Conservation (phyloP, 2,329 filamentous ascomycete species). For the Xylariaceae sp. region DNA sequence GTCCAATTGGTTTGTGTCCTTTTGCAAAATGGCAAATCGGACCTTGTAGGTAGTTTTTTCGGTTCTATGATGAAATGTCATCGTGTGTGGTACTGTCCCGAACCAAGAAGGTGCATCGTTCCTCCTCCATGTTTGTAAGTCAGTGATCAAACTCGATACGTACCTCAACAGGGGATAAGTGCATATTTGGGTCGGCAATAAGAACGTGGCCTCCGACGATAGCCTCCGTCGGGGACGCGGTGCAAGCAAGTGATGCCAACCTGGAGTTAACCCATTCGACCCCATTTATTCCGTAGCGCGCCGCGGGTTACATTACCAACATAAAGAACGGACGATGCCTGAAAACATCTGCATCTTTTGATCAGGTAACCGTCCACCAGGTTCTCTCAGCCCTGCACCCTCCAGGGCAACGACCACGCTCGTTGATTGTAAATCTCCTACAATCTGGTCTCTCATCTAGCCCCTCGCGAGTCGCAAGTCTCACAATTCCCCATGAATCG, state of each 20-base stretch:
- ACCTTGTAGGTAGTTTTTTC: no score
- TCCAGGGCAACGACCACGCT: neutral
- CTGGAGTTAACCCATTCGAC: neutral
- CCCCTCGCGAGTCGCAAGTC: neutral
- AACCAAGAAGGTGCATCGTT: neutral
- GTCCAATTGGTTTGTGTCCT: neutral
- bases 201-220: neutral
- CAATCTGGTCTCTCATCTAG: neutral
- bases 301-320: neutral
- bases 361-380: neutral
- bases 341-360: neutral
- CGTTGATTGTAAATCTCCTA: neutral
- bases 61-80: neutral
- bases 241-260: neutral
- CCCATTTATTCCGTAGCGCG: neutral
- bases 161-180: neutral
- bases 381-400: neutral
- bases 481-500: constrained; percentile 3
- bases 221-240: no score
- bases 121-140: neutral
- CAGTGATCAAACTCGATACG: no score
- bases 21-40: neutral
- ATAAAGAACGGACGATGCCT: neutral
- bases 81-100: no score
- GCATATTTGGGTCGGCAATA: neutral